Evolutionary conservation across 139 green algal species (phyloP), one percentile per base, ranked within the genome.

Genomic region (Chlorella vulgaris): DNA sequence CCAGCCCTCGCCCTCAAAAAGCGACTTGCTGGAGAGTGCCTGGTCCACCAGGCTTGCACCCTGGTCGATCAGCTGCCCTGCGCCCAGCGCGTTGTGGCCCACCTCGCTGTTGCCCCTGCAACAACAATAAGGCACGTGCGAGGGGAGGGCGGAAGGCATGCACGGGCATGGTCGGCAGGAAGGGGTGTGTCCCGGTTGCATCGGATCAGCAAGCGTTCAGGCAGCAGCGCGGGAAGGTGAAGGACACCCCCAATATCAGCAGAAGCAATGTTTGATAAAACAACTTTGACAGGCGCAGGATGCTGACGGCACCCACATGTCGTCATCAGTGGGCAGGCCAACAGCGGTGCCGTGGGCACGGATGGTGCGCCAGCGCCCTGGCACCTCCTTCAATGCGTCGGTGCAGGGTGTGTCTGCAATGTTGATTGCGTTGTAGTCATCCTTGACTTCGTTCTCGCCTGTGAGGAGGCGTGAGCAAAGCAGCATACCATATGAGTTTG

Each of bases 31-130:
- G 82, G 93, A 90, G 50, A 99, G 89, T 2, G 96, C 95, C 13
- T 92, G 92, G 87, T 98, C 96, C 68, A 99, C 96, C 70, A 98
- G 90, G 4, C 89, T 87, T 1, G 96, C 96, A 28, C 96, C 96
- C 89, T 98, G 95, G 81, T 96, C 91, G 33, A 98, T 93, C 19
- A 98, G 85, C 86, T 98, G 95, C 13, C 96, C 96, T 7, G 94
- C 76, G 24, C 87, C 96, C 53, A 99, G 89, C 15, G 96, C 96
- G 86, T 99, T 99, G 92, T 99, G 96, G 7, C 96, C 96, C 73
- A 79, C 73, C 73, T 79, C 73, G 53, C 58, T 71, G 74, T 80
- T 80, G 58, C 74, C 73, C 47, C 47, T 58, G 47, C 47, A 58
- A 10, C 10, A 58, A 58, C 15, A 58, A 58, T 24, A 15, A 15